Evolutionary conservation across 2,329 filamentous ascomycete genomes (phyloP).

Genomic region (Fusarium oligoseptatum): DNA sequence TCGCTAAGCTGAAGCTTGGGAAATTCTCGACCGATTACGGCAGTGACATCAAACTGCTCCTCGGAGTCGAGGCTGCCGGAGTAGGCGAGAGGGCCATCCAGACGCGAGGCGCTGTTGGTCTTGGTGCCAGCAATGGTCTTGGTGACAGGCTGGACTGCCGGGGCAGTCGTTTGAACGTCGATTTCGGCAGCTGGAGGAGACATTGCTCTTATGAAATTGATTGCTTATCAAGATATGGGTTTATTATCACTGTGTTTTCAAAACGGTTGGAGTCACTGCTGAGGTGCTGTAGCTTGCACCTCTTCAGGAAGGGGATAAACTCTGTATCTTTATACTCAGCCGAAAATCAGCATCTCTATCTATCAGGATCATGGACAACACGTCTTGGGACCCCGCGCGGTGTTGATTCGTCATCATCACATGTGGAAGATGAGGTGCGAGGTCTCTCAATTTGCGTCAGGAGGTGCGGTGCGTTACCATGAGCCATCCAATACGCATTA

Average conservation of each 20-base stretch:
- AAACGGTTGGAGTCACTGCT: not conserved
- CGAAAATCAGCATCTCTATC: not conserved
- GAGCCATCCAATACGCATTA: not conserved
- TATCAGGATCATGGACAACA: not conserved
- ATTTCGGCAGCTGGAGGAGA: conserved; percentile 25
- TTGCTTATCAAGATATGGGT: not conserved
- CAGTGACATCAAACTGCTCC: conserved; percentile 26
- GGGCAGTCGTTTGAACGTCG: conserved; percentile 7
- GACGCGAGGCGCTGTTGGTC: conserved; percentile 4
- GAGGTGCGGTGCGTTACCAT: not conserved
- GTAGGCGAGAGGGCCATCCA: conserved; percentile 18
- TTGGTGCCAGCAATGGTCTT: conserved; percentile 7
- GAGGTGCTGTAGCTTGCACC: not conserved
- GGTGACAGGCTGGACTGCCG: conserved; percentile 15
- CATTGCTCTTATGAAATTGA: conserved; percentile 1
- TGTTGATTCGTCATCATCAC: not conserved
- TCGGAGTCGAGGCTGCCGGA: conserved; percentile 12
- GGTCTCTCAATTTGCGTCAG: conserved; percentile 18
- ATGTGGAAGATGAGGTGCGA: conserved; percentile 22
- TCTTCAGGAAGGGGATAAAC: not conserved
- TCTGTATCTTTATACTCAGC: not conserved
- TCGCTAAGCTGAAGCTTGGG: conserved; percentile 20
- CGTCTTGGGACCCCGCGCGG: not conserved
- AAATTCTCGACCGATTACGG: conserved; percentile 22
- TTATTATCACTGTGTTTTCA: not conserved